Evolutionary conservation across 169 alveolate genomes (phyloP).

Genomic region (Plasmodium ovale): DNA sequence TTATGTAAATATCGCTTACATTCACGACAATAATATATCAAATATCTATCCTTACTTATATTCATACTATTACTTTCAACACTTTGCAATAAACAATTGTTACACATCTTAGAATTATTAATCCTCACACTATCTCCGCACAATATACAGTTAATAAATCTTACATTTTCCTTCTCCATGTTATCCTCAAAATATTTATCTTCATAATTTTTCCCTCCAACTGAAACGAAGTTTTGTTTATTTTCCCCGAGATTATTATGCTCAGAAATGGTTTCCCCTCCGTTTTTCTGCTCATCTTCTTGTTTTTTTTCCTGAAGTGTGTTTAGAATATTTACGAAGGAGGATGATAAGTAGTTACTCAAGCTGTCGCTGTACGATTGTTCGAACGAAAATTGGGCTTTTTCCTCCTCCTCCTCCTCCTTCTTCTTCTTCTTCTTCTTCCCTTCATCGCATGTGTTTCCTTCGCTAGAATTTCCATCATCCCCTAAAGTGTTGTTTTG

Average conservation of each 20-base stretch:
- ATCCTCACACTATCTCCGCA: slow-evolving; percentile 93
- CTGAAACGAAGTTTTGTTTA: neutral
- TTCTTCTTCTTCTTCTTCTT: neutral
- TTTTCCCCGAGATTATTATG: neutral
- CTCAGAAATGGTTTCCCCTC: neutral
- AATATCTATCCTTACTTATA: slow-evolving; percentile 67
- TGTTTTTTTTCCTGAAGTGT: slow-evolving; percentile 20
- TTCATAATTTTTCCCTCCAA: slow-evolving; percentile 14
- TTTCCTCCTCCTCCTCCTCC: neutral
- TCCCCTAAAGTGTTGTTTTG: neutral
- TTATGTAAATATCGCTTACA: slow-evolving; percentile 94
- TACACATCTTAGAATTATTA: slow-evolving; percentile 93
- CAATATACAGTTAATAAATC: slow-evolving; percentile 87
- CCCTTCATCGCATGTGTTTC: neutral
- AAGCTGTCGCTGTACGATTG: slow-evolving; percentile 62
- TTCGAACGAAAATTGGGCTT: slow-evolving; percentile 3
- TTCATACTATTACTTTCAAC: slow-evolving; percentile 85
- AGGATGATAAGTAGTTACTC: slow-evolving; percentile 46
- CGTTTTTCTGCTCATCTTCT: neutral
- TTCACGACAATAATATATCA: slow-evolving; percentile 90
- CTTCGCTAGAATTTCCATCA: neutral
- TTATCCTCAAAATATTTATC: slow-evolving; percentile 1
- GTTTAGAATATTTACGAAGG: slow-evolving; percentile 64
- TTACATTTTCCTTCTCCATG: neutral
- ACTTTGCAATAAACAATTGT: slow-evolving; percentile 91